A percentile compares a stretch with the other conserved stretches of the same genome.
Evolutionary conservation across 2,329 filamentous ascomycete species (phyloP).

Genomic region (Pseudocercospora macadamiae): DNA sequence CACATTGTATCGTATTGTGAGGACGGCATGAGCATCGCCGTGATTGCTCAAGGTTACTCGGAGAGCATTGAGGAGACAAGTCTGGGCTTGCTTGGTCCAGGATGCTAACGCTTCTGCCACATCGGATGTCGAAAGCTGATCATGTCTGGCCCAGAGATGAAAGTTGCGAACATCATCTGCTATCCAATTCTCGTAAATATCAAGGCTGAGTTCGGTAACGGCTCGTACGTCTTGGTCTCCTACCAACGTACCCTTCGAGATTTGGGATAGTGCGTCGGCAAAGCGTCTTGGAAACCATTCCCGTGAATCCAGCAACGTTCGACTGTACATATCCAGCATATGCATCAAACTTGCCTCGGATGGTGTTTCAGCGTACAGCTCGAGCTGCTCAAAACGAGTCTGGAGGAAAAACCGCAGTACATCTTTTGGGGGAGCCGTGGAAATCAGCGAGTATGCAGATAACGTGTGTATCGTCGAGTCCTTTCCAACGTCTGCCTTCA

Average conservation of each 20-base stretch:
- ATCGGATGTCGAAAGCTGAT: slow-evolving; percentile 58
- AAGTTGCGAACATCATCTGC: slow-evolving; percentile 81
- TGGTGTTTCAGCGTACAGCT: slow-evolving; percentile 59
- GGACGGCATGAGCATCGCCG: slow-evolving; percentile 25
- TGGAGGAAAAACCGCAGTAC: slow-evolving; percentile 77
- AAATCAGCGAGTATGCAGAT: slow-evolving; percentile 79
- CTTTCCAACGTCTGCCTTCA: slow-evolving; percentile 41
- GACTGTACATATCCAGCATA: slow-evolving; percentile 72
- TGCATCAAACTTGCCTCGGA: slow-evolving; percentile 60
- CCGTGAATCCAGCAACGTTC: slow-evolving; percentile 77
- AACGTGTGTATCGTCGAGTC: slow-evolving; percentile 68
- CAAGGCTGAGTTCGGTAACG: slow-evolving; percentile 73
- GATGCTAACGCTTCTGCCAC: slow-evolving; percentile 53
- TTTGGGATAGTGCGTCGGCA: slow-evolving; percentile 65
- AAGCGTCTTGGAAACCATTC: slow-evolving; percentile 73
- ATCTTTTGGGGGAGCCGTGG: slow-evolving; percentile 77
- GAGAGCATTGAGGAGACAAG: slow-evolving; percentile 28
- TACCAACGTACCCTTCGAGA: slow-evolving; percentile 73
- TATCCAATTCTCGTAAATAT: slow-evolving; percentile 79
- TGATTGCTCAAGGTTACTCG: slow-evolving; percentile 23
- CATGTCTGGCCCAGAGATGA: slow-evolving; percentile 82
- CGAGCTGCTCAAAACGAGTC: slow-evolving; percentile 70
- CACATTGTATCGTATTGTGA: slow-evolving; percentile 31
- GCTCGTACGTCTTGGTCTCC: slow-evolving; percentile 68
- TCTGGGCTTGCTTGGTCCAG: slow-evolving; percentile 68